phyloP scores from a whole-genome alignment of 768 basidiomycete genomes.

The Trichaptum fuscoviolaceum region DNA sequence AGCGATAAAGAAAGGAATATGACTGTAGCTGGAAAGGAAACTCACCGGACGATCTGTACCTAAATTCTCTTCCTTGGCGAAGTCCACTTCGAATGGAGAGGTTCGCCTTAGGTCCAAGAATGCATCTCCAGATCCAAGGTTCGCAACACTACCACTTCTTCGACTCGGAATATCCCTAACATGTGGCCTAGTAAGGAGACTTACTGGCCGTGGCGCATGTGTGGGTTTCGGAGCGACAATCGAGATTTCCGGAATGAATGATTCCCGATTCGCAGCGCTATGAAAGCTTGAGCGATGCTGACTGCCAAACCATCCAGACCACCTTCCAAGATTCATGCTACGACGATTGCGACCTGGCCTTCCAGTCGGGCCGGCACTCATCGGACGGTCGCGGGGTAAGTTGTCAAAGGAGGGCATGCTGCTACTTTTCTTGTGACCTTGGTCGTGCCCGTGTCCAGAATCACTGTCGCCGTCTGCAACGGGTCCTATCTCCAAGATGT shows the following conservation, averaged over 20 bases:
- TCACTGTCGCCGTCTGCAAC: not conserved
- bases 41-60: not conserved
- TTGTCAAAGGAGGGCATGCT: not conserved
- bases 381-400: not conserved
- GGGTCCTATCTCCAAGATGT: not conserved
- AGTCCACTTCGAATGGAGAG: constrained; percentile 23
- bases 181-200: not conserved
- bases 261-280: not conserved
- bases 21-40: not conserved
- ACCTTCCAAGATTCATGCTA: not conserved
- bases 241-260: not conserved
- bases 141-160: not conserved
- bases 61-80: constrained; percentile 14
- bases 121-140: not conserved
- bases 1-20: not conserved
- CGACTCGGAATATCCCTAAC: not conserved
- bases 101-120: not conserved
- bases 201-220: not conserved
- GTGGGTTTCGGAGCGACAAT: not conserved
- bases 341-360: not conserved
- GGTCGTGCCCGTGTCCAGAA: not conserved
- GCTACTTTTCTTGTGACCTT: not conserved
- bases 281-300: not conserved
- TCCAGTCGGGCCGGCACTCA: not conserved
- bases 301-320: not conserved